A percentile compares a stretch with the other conserved stretches of the same genome.
Conservation (phyloP, 345 rosid genomes). For the Melastoma malabathricum region DNA sequence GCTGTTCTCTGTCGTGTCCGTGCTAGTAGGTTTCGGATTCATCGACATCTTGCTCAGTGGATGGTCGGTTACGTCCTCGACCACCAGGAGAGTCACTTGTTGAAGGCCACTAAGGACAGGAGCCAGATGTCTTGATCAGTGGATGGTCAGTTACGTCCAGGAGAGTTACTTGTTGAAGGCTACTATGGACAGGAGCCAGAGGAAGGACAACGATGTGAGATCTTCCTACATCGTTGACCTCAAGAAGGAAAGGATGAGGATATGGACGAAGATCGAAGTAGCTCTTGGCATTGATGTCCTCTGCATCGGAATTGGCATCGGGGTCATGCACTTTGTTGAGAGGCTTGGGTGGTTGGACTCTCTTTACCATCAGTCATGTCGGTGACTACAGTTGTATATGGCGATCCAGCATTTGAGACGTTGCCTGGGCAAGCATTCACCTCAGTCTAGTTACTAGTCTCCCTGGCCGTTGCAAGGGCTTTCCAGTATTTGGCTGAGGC, state of each 20-base stretch:
- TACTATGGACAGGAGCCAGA: constrained; percentile 9
- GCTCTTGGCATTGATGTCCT: constrained; percentile 33
- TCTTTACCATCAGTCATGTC: constrained; percentile 43
- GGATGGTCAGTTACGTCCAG: constrained; percentile 28
- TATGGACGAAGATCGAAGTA: constrained; percentile 30
- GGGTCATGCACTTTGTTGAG: constrained; percentile 24
- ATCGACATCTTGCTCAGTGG: constrained; percentile 31
- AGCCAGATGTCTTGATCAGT: constrained; percentile 19
- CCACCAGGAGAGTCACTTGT: constrained; percentile 32
- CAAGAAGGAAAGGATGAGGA: constrained; percentile 36
- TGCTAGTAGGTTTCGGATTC: constrained; percentile 32
- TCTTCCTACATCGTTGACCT: constrained; percentile 22
- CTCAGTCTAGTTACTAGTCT: constrained; percentile 31
- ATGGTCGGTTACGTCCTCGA: constrained; percentile 29
- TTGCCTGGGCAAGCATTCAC: constrained; percentile 38
- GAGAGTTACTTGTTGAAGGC: constrained; percentile 26
- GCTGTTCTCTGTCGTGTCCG: constrained; percentile 25
- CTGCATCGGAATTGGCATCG: constrained; percentile 24
- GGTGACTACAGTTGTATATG: constrained; percentile 51
- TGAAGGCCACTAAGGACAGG: constrained; percentile 16
- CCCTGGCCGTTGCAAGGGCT: constrained; percentile 40
- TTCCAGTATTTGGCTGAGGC: constrained; percentile 36
- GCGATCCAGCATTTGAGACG: constrained; percentile 34
- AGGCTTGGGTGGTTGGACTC: constrained; percentile 31
- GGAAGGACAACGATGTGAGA: not conserved